These are phyloP conservation scores for Aspergillus incahuasiensis DNA, from an alignment of 495 filamentous ascomycete species.

Conservation along the genomic window DNA sequence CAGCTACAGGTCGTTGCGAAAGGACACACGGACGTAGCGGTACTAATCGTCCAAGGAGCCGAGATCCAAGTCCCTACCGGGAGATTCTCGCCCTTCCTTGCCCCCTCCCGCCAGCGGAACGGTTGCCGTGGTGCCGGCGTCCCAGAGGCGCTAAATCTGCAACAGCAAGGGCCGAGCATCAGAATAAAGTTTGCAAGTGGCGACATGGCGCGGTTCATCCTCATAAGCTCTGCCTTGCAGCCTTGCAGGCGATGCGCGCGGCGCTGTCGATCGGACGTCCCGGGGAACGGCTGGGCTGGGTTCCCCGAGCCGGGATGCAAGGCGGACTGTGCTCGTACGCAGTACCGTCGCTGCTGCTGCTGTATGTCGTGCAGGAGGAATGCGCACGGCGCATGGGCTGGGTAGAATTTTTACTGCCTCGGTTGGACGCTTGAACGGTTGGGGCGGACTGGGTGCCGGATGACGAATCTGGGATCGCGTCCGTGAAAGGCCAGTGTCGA, in stretches of 20 bases:
- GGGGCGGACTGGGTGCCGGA: too few species aligned
- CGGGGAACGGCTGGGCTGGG: neutral
- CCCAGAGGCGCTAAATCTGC: neutral
- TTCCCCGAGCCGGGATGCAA: neutral
- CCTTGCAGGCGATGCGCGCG: conserved; percentile 1
- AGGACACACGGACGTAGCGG: too few species aligned
- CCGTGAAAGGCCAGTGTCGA: too few species aligned
- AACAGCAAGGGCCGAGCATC: neutral
- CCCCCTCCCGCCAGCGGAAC: neutral
- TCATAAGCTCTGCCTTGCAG: neutral
- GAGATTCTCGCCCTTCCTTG: neutral
- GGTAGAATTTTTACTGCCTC: neutral
- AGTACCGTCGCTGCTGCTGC: neutral
- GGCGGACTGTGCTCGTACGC: neutral
- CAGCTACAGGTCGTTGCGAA: too few species aligned
- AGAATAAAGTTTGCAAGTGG: neutral
- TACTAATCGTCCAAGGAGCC: neutral
- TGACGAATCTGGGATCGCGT: too few species aligned
- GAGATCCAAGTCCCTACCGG: neutral
- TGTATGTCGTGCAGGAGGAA: conserved; percentile 1
- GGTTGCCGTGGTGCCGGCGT: neutral
- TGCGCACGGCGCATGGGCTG: neutral
- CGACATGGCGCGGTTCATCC: neutral
- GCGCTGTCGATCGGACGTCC: neutral
- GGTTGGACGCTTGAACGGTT: too few species aligned